Evolutionary conservation across 1,284 basidiomycete species (phyloP).

Genomic region (Ceratobasidium sp.): DNA sequence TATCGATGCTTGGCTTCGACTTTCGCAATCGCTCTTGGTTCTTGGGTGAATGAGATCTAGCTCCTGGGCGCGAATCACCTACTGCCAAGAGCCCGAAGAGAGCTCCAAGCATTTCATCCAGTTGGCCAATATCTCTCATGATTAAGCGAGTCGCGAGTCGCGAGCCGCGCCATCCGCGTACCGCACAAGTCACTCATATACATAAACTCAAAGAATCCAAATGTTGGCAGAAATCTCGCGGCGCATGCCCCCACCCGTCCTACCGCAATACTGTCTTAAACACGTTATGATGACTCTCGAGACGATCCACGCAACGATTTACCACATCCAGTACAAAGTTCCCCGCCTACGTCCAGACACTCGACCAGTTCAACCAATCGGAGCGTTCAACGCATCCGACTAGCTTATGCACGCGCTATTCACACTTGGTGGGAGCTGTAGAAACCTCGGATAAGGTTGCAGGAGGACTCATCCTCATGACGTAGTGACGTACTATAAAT

Average conservation of each 20-base stretch:
- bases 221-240: constrained; percentile 1
- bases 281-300: constrained; percentile 8
- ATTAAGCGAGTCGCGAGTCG: no score
- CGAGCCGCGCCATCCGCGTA: neutral
- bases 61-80: no score
- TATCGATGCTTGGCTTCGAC: neutral
- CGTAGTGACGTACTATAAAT: constrained; percentile 11
- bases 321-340: neutral
- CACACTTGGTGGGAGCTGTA: neutral
- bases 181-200: constrained; percentile 15
- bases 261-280: constrained; percentile 15
- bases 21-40: no score
- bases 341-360: neutral
- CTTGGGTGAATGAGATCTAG: no score
- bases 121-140: constrained; percentile 7
- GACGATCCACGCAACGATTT: neutral
- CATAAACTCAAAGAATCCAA: neutral
- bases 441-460: neutral
- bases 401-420: neutral
- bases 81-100: no score
- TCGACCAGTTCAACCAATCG: neutral
- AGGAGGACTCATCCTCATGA: neutral
- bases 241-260: neutral
- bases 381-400: neutral
- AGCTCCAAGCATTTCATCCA: neutral